Base-by-base conservation (phyloP, 768 basidiomycete species). In the Tephrocybe sp. region DNA sequence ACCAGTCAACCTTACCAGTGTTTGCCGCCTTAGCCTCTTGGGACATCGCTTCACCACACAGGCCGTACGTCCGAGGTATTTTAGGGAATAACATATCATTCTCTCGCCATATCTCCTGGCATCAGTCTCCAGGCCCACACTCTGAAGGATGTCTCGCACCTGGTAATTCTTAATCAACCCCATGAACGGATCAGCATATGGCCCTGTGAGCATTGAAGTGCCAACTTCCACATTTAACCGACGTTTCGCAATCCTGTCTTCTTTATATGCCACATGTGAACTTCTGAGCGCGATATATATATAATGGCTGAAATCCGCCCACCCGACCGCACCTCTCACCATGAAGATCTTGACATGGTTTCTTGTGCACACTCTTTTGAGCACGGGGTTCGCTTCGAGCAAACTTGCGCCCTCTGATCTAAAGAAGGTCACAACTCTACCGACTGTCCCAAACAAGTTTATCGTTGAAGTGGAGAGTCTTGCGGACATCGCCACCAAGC, bases 381-480 rank as follows among this genome's bases (percentile, higher is more conserved):
- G 56, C 40, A 62, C 64, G 23, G 50, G 59, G 37, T 58, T 58
- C 16, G 64, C 61, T 7, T 57, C 62, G 19, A 69, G 63, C 31
- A 60, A 61, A 24, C 52, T 65, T 43, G 64, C 71, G 5, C 61
- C 75, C 46, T 73, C 73, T 16, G 60, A 57, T 48, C 64, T 77
- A 45, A 63, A 72, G 58, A 66, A 62, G 42, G 66, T 61, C 12
- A 66, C 69, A 9, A 73, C 70, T 38, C 52, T 70, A 15, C 64
- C 66, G 12, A 67, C 61, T 43, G 64, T 79, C 11, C 66, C 75
- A 10, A 78, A 79, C 61, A 75, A 73, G 52, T 83, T 79, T 55
- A 80, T 84, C 47, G 70, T 84, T 46, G 82, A 84, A 56, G 72
- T 83, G 15, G 76, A 80, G 42, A 57, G 54, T 36, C 31, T 66